A percentile compares a stretch with the other conserved stretches of the same genome.
Evolutionary conservation across 2,329 filamentous ascomycete genomes (phyloP).

Genomic region (Trichoderma atrobrunneum): DNA sequence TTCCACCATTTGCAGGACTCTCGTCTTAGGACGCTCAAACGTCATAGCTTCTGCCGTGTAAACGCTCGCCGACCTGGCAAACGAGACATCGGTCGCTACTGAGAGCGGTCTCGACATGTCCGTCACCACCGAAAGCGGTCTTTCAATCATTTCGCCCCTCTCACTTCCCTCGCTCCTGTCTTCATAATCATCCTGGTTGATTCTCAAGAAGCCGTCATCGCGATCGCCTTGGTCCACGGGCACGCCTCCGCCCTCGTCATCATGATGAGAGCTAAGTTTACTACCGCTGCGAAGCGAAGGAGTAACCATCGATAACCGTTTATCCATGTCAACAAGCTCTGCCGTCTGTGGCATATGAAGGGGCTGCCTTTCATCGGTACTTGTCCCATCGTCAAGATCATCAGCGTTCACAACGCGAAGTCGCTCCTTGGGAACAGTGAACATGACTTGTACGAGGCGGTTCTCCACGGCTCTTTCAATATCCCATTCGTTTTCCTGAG

Average conservation of each 20-base stretch:
- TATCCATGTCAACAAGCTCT: constrained; percentile 42
- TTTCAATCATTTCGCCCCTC: neutral
- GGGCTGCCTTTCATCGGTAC: constrained; percentile 30
- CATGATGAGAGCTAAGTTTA: constrained; percentile 6
- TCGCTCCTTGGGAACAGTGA: constrained; percentile 84
- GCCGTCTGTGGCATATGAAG: constrained; percentile 33
- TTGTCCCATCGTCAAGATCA: constrained; percentile 32
- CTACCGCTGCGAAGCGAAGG: constrained; percentile 9
- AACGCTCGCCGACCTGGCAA: constrained; percentile 34
- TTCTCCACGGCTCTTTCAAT: constrained; percentile 70
- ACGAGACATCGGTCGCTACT: constrained; percentile 32
- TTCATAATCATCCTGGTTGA: constrained; percentile 19
- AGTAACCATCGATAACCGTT: neutral
- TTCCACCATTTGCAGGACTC: constrained; percentile 56
- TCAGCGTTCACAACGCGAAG: constrained; percentile 87
- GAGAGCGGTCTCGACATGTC: constrained; percentile 28
- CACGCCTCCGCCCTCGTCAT: constrained; percentile 17
- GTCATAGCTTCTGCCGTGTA: constrained; percentile 49
- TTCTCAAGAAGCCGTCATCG: constrained; percentile 19
- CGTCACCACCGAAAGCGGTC: constrained; percentile 29
- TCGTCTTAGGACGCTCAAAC: constrained; percentile 41
- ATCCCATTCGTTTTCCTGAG: constrained; percentile 66
- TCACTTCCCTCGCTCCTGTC: constrained; percentile 9
- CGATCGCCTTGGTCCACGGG: constrained; percentile 4
- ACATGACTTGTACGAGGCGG: constrained; percentile 78